Evolutionary conservation across 495 filamentous ascomycete species (phyloP).

Genomic region (Pseudoneurospora amorphoporcata): DNA sequence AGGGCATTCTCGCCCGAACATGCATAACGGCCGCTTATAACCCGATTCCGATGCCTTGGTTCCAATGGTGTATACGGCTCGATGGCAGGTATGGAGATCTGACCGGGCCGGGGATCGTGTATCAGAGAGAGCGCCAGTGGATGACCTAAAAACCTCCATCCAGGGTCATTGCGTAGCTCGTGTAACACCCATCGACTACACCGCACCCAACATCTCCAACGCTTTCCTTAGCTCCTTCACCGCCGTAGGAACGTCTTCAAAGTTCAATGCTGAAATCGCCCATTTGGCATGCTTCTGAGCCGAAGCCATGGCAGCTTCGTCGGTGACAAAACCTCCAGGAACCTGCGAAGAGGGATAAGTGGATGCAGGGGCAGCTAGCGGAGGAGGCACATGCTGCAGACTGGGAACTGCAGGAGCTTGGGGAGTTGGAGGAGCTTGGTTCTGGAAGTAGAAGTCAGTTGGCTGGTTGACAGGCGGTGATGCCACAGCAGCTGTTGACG

Average conservation of each 20-base stretch:
- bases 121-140: background rate
- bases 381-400: conserved; percentile 1
- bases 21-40: background rate
- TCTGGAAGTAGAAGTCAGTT: conserved; percentile 11
- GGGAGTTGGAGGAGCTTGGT: conserved; percentile 10
- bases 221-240: conserved; percentile 75
- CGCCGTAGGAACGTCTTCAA: conserved; percentile 89
- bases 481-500: conserved; percentile 17
- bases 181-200: conserved; percentile 10
- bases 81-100: background rate
- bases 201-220: conserved; percentile 53
- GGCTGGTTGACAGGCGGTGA: conserved; percentile 18
- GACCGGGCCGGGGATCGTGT: background rate
- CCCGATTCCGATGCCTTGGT: background rate
- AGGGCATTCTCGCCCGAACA: background rate
- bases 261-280: conserved; percentile 94
- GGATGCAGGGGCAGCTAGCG: background rate
- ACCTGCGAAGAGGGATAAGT: conserved; percentile 8
- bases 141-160: background rate
- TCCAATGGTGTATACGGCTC: background rate
- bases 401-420: conserved; percentile 1
- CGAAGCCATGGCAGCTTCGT: conserved; percentile 64
- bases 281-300: conserved; percentile 96
- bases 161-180: background rate
- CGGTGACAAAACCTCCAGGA: conserved; percentile 25